phyloP scores from a whole-genome alignment of 78 protist genomes.

The Dictyostelium citrinum region DNA sequence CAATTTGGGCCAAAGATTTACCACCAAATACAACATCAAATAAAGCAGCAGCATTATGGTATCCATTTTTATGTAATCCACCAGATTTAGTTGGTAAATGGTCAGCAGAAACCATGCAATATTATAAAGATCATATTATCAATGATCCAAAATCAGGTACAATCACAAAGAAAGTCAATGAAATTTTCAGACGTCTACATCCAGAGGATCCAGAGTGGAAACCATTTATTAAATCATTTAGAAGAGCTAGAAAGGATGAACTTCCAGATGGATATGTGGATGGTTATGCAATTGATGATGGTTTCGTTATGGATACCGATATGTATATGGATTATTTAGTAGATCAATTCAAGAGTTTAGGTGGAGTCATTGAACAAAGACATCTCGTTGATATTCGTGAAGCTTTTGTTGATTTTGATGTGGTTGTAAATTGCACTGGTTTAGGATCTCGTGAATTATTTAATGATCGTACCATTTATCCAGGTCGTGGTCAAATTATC shows the following conservation, averaged over 20 bases:
- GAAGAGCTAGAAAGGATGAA: constrained; percentile 57
- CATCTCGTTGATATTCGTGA: constrained; percentile 61
- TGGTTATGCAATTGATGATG: constrained; percentile 66
- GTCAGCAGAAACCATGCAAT: constrained; percentile 61
- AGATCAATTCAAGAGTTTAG: constrained; percentile 2
- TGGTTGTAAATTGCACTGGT: constrained; percentile 69
- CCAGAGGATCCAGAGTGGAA: constrained; percentile 53
- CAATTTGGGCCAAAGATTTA: constrained; percentile 67
- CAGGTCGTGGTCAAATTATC: constrained; percentile 73
- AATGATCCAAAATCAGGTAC: constrained; percentile 48
- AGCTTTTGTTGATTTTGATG: constrained; percentile 17
- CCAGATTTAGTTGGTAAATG: constrained; percentile 54
- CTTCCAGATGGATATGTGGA: constrained; percentile 41
- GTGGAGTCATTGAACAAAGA: constrained; percentile 48
- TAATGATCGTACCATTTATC: constrained; percentile 32
- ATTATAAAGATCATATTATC: constrained; percentile 47
- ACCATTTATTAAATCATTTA: constrained; percentile 55
- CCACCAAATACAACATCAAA: constrained; percentile 76
- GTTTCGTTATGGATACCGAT: constrained; percentile 77
- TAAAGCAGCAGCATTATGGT: constrained; percentile 67
- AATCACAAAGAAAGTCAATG: constrained; percentile 29
- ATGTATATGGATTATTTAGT: constrained; percentile 69
- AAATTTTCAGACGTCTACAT: constrained; percentile 16
- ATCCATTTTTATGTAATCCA: constrained; percentile 60
- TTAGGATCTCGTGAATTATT: constrained; percentile 63